Percentiles rank a stretch among this genome's conserved stretches.
phyloP scores from a whole-genome alignment of 352 stramenopile genomes.

The Pythium myriotylum region DNA sequence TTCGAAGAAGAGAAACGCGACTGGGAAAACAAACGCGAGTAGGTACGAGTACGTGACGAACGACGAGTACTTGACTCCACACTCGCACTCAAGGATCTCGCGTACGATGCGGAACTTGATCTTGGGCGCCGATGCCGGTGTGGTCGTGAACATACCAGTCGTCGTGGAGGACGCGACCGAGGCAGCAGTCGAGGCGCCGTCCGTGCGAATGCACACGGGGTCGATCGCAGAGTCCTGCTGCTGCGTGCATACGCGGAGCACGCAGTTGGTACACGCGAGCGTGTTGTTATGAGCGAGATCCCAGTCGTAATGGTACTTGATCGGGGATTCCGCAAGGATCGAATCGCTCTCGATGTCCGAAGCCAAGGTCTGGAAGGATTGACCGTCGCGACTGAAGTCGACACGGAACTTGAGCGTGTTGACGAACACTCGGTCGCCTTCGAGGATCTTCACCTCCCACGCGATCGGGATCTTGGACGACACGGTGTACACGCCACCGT shows the following conservation, averaged over 20 bases:
- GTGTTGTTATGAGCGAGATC: constrained; percentile 39
- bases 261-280: constrained; percentile 46
- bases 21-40: constrained; percentile 40
- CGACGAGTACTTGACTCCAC: constrained; percentile 40
- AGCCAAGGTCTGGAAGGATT: constrained; percentile 28
- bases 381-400: constrained; percentile 52
- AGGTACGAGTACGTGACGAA: constrained; percentile 48
- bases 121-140: constrained; percentile 11
- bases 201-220: constrained; percentile 51
- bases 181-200: constrained; percentile 28
- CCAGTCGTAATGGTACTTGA: constrained; percentile 51
- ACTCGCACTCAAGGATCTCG: constrained; percentile 51
- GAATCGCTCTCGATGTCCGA: constrained; percentile 19
- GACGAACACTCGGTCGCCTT: constrained; percentile 21
- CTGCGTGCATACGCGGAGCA: constrained; percentile 45
- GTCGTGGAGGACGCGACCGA: constrained; percentile 4
- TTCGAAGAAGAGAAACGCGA: constrained; percentile 45
- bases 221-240: constrained; percentile 11
- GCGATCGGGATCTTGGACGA: constrained; percentile 43
- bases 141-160: constrained; percentile 2
- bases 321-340: constrained; percentile 7
- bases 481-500: constrained; percentile 47
- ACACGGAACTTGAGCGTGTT: constrained; percentile 30
- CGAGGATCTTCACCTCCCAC: constrained; percentile 44
- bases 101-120: constrained; percentile 57